Percentiles rank a stretch among this genome's conserved stretches.
Conservation (phyloP, 345 rosid species). For the Ceriops decandra region DNA sequence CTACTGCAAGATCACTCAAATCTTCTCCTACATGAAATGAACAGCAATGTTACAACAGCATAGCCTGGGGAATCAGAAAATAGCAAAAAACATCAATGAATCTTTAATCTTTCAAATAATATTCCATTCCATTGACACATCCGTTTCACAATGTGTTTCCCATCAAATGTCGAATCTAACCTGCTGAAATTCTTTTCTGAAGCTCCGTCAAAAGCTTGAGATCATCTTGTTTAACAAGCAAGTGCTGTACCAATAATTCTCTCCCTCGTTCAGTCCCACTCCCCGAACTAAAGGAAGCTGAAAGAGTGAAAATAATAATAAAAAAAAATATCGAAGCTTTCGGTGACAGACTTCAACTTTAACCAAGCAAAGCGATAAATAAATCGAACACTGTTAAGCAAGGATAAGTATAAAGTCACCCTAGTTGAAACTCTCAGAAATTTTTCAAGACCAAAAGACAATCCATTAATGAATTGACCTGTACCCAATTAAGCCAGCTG, state of each 20-base stretch:
- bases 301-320: background rate
- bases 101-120: background rate
- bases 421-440: too few relatives aligned
- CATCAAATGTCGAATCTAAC: conserved; percentile 23
- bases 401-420: too few relatives aligned
- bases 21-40: conserved; percentile 67
- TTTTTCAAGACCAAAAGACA: too few relatives aligned
- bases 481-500: too few relatives aligned
- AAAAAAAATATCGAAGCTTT: background rate
- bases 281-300: conserved; percentile 60
- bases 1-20: conserved; percentile 80
- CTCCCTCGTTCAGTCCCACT: conserved; percentile 35
- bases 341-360: background rate
- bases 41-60: conserved; percentile 11
- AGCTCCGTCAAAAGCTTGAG: conserved; percentile 53
- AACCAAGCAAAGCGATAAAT: background rate
- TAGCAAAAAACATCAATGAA: background rate
- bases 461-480: too few relatives aligned
- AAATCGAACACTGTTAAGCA: background rate
- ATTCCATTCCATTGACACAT: background rate
- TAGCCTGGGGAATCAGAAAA: background rate
- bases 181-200: conserved; percentile 51
- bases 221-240: conserved; percentile 77
- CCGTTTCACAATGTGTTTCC: too few relatives aligned
- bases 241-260: conserved; percentile 80